These are phyloP conservation scores for Vanrija sp. DNA, from an alignment of 1,284 basidiomycete genomes.

Conservation along the genomic window DNA sequence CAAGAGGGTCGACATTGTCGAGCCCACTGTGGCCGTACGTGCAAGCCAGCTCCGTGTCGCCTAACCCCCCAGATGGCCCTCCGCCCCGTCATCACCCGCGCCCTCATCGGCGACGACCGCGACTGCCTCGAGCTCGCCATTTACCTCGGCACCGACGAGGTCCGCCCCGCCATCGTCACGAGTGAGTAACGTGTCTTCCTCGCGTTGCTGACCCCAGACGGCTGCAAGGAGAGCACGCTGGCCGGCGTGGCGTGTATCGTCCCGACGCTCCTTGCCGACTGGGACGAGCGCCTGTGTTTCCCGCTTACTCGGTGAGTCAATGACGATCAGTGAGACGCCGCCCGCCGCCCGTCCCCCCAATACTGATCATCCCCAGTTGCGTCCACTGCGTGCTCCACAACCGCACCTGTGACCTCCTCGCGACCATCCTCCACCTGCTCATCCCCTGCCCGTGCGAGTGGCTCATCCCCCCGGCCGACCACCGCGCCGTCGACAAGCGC, in stretches of 20 bases:
- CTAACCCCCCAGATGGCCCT: neutral
- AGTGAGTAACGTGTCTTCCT: neutral
- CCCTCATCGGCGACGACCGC: neutral
- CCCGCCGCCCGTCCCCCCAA: no score
- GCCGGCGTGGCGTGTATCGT: neutral
- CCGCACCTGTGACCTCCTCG: conserved; percentile 4
- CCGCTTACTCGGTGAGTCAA: neutral
- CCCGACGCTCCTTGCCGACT: neutral
- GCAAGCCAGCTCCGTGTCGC: neutral
- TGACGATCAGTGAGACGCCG: no score
- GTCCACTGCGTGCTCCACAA: conserved; percentile 3
- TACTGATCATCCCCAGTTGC: conserved; percentile 1
- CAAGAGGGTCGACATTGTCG: no score
- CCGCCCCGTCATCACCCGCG: conserved; percentile 5
- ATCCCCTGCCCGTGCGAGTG: conserved; percentile 6
- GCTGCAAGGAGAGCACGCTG: neutral
- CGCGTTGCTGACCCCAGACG: neutral
- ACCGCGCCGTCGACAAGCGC: neutral
- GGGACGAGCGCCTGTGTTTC: neutral
- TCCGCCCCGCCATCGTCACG: neutral
- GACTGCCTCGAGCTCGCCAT: conserved; percentile 5
- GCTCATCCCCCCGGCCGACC: conserved; percentile 5
- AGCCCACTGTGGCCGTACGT: no score
- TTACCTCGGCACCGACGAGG: neutral
- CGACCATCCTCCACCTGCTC: neutral